These are phyloP conservation scores for Phytophthora sansomeana DNA, from an alignment of 352 stramenopile genomes.

Conservation along the genomic window DNA sequence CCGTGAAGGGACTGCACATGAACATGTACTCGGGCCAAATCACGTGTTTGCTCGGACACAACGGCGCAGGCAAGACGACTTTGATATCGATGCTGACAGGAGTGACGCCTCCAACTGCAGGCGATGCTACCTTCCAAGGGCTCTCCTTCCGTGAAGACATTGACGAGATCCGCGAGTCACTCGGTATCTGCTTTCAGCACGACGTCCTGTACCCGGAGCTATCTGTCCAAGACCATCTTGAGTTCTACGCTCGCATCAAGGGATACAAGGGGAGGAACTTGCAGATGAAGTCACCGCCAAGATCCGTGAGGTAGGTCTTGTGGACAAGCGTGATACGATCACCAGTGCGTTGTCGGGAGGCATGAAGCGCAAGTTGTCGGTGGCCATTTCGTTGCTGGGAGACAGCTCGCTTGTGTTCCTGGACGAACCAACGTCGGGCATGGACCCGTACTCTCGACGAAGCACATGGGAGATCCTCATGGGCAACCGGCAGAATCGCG, in stretches of 20 bases:
- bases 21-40: conserved; percentile 79
- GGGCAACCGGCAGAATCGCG: conserved; percentile 51
- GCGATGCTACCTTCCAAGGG: conserved; percentile 57
- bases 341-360: conserved; percentile 74
- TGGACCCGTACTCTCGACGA: conserved; percentile 94
- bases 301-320: conserved; percentile 67
- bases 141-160: conserved; percentile 74
- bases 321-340: conserved; percentile 59
- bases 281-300: conserved; percentile 43
- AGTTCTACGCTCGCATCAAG: conserved; percentile 73
- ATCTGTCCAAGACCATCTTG: conserved; percentile 77
- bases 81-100: conserved; percentile 89
- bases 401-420: conserved; percentile 38
- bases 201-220: conserved; percentile 84
- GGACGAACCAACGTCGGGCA: conserved; percentile 93
- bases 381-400: conserved; percentile 88
- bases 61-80: conserved; percentile 94
- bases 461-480: conserved; percentile 91
- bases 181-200: conserved; percentile 46
- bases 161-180: conserved; percentile 55
- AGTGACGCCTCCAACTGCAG: conserved; percentile 51
- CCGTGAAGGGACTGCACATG: conserved; percentile 88
- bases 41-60: conserved; percentile 93
- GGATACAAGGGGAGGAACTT: conserved; percentile 49
- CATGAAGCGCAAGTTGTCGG: conserved; percentile 91